Evolutionary conservation across 106 monocot species (phyloP).

Genomic region (Dendrobium catenatum): DNA sequence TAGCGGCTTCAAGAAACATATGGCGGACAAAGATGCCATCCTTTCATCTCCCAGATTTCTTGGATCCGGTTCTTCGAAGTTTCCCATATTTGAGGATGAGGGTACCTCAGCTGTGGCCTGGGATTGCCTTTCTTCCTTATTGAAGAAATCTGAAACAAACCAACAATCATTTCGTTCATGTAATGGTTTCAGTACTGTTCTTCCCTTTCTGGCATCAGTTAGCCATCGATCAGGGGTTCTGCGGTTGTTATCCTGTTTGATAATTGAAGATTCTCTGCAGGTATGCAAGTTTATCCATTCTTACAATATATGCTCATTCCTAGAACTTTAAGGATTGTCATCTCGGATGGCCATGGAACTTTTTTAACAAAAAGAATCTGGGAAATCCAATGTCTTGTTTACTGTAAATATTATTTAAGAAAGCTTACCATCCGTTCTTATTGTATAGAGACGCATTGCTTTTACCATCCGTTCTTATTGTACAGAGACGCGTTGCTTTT

Average conservation of each 20-base stretch:
- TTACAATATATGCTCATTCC: not conserved
- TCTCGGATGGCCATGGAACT: not conserved
- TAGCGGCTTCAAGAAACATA: conserved; percentile 60
- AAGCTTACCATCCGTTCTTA: not conserved
- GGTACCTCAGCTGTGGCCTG: conserved; percentile 66
- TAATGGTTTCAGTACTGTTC: conserved; percentile 62
- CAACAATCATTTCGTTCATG: conserved; percentile 78
- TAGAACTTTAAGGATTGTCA: not conserved
- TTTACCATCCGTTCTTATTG: not conserved
- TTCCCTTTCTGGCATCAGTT: conserved; percentile 83
- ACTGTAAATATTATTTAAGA: not conserved
- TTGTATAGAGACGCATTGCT: not conserved
- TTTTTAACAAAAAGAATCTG: not conserved
- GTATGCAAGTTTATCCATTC: conserved; percentile 25
- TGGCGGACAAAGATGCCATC: conserved; percentile 77
- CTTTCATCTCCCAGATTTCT: conserved; percentile 74
- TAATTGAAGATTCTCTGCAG: conserved; percentile 88
- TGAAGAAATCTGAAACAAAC: conserved; percentile 83
- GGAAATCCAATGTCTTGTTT: not conserved
- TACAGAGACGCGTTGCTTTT: not conserved
- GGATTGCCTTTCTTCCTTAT: conserved; percentile 85
- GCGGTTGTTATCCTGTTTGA: conserved; percentile 68
- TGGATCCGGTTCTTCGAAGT: conserved; percentile 40
- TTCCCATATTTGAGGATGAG: conserved; percentile 85
- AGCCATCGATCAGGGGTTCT: conserved; percentile 78